Conservation (phyloP, 768 basidiomycete genomes). For the Naganishia vishniacii region DNA sequence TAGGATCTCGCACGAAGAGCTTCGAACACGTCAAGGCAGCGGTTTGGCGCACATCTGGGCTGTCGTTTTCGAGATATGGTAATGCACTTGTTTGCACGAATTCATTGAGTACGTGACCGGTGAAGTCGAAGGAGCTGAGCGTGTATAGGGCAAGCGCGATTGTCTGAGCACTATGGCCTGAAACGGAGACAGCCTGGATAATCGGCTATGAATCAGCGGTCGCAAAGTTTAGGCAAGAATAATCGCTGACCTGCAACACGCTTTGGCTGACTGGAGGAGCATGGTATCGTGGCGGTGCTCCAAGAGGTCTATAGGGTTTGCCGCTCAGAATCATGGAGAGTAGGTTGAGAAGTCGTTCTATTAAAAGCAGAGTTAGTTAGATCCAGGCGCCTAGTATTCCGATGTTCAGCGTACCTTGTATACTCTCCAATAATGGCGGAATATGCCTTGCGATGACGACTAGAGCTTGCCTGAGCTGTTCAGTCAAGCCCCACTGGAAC, state of each 20-base stretch:
- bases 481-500: slow-evolving; percentile 88
- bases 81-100: slow-evolving; percentile 86
- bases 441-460: slow-evolving; percentile 79
- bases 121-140: slow-evolving; percentile 89
- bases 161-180: slow-evolving; percentile 42
- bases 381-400: neutral
- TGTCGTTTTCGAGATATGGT: slow-evolving; percentile 90
- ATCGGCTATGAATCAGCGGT: neutral
- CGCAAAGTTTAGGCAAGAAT: neutral
- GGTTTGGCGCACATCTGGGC: slow-evolving; percentile 75
- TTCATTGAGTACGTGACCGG: slow-evolving; percentile 88
- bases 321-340: slow-evolving; percentile 75
- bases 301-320: slow-evolving; percentile 78
- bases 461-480: slow-evolving; percentile 76
- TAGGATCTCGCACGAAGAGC: slow-evolving; percentile 88
- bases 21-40: slow-evolving; percentile 88
- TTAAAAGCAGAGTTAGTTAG: neutral
- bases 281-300: slow-evolving; percentile 65
- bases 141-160: slow-evolving; percentile 78
- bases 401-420: slow-evolving; percentile 64
- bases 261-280: slow-evolving; percentile 26
- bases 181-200: neutral
- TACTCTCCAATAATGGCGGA: slow-evolving; percentile 79
- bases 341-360: slow-evolving; percentile 83
- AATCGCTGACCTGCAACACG: slow-evolving; percentile 24